Evolutionary conservation across 495 filamentous ascomycete genomes (phyloP), one percentile per base, ranked within the genome.

Genomic region (Xanthoparmelia taractica): DNA sequence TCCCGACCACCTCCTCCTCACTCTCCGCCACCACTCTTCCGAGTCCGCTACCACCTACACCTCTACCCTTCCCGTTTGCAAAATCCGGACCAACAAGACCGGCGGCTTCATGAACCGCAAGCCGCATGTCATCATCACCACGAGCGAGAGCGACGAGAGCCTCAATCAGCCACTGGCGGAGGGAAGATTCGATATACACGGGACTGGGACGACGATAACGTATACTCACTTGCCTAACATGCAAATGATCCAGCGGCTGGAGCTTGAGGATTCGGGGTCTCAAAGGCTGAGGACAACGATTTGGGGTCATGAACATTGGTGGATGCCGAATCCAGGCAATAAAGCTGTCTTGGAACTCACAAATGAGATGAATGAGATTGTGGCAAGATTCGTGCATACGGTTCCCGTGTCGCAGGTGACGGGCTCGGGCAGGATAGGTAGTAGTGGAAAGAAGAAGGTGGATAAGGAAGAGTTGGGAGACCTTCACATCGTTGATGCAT

Each of bases 131-230:
- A 57, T 67, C 40, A 64, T 67, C 29, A 63, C 60, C 52, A 48
- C 60, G 13, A 25, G n/a, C 60, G 57, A 33, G 25, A 25, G 48
- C 25, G 38, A 29, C 58, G 17, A 47, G 12, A 33, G 18, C 23
- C 54, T 29, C 38, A 36, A 40, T 38, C 23, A 69, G 6, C 50
- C 50, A 2, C 17, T 77, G 4, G 65, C 70, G 15, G 84, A 85
- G 10, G 90, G 87, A 0, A 88, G 89, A 12, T 92, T 92, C 11
- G 83, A 91, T 57, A 90, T 96, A 64, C 79, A 96, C 60, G 93
- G 92, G 70, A 80, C 96, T 57, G 90, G 85, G 47, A 91, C 93
- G 4, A 90, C 89, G 7, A 81, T 97, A 61, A 89, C 96, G 75
- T 97, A 93, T 73, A 82, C 82, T 1, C 88, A 87, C 25, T 82